Evolutionary conservation across 1,284 basidiomycete genomes (phyloP).

Genomic region (Microbotryum intermedium): DNA sequence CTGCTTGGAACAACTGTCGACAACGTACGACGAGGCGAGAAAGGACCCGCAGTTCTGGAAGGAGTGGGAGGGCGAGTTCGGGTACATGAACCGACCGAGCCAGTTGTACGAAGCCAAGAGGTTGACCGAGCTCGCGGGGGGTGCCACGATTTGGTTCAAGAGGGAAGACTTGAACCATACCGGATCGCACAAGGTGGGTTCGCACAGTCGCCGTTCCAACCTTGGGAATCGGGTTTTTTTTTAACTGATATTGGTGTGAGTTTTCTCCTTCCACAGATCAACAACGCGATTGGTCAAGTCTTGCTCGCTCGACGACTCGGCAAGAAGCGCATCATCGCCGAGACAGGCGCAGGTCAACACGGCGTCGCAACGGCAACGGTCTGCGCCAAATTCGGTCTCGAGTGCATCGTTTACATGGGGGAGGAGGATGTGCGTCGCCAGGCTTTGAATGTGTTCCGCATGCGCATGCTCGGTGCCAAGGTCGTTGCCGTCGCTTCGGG

Average conservation of each 20-base stretch:
- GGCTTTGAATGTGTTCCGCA: conserved; percentile 93
- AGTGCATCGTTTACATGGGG: conserved; percentile 97
- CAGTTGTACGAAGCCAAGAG: conserved; percentile 66
- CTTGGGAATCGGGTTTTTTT: neutral
- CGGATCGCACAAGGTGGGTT: conserved; percentile 85
- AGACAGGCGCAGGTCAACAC: conserved; percentile 97
- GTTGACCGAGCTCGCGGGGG: conserved; percentile 65
- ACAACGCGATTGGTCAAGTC: conserved; percentile 49
- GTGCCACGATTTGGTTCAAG: conserved; percentile 96
- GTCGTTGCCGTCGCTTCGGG: conserved; percentile 91
- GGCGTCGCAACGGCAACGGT: conserved; percentile 98
- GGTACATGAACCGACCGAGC: conserved; percentile 74
- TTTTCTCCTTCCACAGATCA: conserved; percentile 2
- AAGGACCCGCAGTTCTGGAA: conserved; percentile 86
- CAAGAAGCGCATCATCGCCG: conserved; percentile 94
- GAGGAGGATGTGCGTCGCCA: conserved; percentile 95
- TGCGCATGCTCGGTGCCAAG: conserved; percentile 92
- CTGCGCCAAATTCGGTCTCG: conserved; percentile 90
- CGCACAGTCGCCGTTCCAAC: too few relatives aligned
- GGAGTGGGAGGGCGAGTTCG: conserved; percentile 80
- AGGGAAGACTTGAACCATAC: conserved; percentile 93
- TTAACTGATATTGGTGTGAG: neutral
- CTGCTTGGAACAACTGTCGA: conserved; percentile 81
- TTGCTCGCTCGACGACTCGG: conserved; percentile 84
- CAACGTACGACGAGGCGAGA: conserved; percentile 76